Conservation (phyloP, 2,329 filamentous ascomycete genomes). For the Beauveria medogensis region DNA sequence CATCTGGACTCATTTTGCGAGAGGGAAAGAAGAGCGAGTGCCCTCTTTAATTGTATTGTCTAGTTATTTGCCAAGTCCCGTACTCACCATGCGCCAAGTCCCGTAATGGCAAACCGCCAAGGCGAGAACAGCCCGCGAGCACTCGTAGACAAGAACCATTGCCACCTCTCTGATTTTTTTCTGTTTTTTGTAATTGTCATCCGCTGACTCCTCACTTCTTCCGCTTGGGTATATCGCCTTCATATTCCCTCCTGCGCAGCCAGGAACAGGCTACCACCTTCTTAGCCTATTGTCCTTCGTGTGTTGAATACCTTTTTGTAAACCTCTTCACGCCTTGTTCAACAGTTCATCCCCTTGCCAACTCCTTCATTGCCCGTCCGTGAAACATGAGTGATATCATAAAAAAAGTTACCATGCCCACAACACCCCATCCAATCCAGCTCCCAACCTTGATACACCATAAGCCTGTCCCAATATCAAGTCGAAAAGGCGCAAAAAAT, state of each 20-base stretch:
- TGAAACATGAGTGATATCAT: slow-evolving; percentile 27
- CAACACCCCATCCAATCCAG: slow-evolving; percentile 15
- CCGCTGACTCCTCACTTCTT: slow-evolving; percentile 14
- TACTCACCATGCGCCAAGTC: neutral
- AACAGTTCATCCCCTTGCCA: slow-evolving; percentile 17
- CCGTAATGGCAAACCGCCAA: neutral
- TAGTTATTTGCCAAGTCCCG: slow-evolving; percentile 1
- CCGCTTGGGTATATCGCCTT: slow-evolving; percentile 14
- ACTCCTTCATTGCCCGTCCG: slow-evolving; percentile 22
- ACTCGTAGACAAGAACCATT: slow-evolving; percentile 5
- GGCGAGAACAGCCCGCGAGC: neutral
- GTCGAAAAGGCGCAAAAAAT: slow-evolving; percentile 4
- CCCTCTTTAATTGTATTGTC: slow-evolving; percentile 4
- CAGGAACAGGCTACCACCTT: neutral
- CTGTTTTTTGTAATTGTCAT: slow-evolving; percentile 19
- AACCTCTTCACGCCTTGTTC: slow-evolving; percentile 4
- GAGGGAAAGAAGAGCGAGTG: neutral
- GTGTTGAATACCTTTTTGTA: neutral
- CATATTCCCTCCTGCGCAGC: slow-evolving; percentile 10
- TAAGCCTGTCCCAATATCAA: slow-evolving; percentile 14
- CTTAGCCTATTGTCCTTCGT: neutral
- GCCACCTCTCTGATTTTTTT: slow-evolving; percentile 18
- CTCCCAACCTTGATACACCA: slow-evolving; percentile 20
- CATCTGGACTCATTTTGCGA: neutral
- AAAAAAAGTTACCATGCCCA: slow-evolving; percentile 28